Conservation (phyloP, 352 stramenopile species). For the Phytophthora chlamydospora region DNA sequence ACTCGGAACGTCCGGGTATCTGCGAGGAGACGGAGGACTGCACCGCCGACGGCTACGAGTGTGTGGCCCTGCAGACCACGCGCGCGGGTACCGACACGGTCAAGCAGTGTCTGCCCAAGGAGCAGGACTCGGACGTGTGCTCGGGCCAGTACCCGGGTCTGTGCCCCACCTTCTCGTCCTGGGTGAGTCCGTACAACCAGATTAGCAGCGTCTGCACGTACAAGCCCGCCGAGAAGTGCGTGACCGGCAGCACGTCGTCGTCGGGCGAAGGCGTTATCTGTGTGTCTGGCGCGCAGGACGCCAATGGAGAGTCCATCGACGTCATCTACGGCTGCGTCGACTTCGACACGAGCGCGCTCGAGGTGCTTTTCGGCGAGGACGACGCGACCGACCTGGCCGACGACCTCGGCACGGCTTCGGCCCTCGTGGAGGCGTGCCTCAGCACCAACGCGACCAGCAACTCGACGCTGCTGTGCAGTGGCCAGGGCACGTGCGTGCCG, state of each 20-base stretch:
- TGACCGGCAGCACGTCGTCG: constrained; percentile 51
- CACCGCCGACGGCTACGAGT: constrained; percentile 58
- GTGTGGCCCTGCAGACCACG: constrained; percentile 74
- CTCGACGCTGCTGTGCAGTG: constrained; percentile 56
- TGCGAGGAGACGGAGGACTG: constrained; percentile 71
- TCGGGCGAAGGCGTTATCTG: constrained; percentile 52
- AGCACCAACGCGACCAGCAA: constrained; percentile 57
- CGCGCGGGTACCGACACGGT: constrained; percentile 59
- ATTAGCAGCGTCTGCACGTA: constrained; percentile 84
- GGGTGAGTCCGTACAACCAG: constrained; percentile 67
- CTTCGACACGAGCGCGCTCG: constrained; percentile 52
- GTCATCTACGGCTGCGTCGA: constrained; percentile 81
- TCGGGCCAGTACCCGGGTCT: constrained; percentile 66
- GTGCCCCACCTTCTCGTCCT: constrained; percentile 76
- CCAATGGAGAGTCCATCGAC: constrained; percentile 45
- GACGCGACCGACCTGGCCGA: constrained; percentile 56
- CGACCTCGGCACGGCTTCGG: constrained; percentile 52
- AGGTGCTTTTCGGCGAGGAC: constrained; percentile 69
- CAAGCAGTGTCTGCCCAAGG: constrained; percentile 76
- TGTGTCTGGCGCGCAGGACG: constrained; percentile 51
- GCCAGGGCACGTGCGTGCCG: constrained; percentile 70
- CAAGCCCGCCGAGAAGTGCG: constrained; percentile 72
- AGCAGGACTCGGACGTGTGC: constrained; percentile 63
- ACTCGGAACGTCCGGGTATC: constrained; percentile 45
- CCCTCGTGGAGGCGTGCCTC: constrained; percentile 50